Base-by-base conservation (phyloP, 352 stramenopile species). In the Globisporangium canariense region DNA sequence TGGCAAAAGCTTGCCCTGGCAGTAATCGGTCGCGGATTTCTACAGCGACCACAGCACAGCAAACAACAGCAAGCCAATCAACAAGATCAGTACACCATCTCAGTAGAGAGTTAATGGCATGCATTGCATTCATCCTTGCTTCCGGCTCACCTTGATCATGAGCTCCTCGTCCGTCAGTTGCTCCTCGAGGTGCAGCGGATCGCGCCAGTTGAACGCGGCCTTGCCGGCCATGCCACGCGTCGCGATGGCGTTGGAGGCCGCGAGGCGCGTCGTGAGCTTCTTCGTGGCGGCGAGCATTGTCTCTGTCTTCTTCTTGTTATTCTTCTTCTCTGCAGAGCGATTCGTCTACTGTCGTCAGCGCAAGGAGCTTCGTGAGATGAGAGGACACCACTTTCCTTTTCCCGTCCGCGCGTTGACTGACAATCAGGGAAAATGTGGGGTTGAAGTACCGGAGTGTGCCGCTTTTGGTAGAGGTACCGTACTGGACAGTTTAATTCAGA, bases 21-120 rank as follows among this genome's bases (percentile, higher is more conserved):
- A 98, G 80, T 98, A 99, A 46, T 89, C 78, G 40, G 89, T 88
- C 36, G 95, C 89, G 3, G 93, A 91, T 82, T 98, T 94, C 81
- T 97, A 71, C 47, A 43, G 34, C 25, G 51, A 20, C 10, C 20
- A 55, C 41, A 10, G 28, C 30, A 57, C 25, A 45, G 25, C 25
- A 28, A 40, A 40, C 34, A 40, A 10, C 34, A 40, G 11, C 34
- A 40, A 40, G 34, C 11, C 3, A 40, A 40, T 8, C 20, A 30
- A 41, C 36, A 54, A 49, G 34, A 46, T 36, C 51, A 57, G 51
- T 4, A 20, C 50, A 6, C 13, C 14, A 11, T 38, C 28, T 11
- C 7, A n/a, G 7, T 11, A 36, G 32, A 22, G 49, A 1, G 36
- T n/a, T 11, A 14, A 3, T 6, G 4, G 14, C 46, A 40, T 10